Evolutionary conservation across 2,329 filamentous ascomycete genomes (phyloP).

Genomic region (Metarhizium humberi): DNA sequence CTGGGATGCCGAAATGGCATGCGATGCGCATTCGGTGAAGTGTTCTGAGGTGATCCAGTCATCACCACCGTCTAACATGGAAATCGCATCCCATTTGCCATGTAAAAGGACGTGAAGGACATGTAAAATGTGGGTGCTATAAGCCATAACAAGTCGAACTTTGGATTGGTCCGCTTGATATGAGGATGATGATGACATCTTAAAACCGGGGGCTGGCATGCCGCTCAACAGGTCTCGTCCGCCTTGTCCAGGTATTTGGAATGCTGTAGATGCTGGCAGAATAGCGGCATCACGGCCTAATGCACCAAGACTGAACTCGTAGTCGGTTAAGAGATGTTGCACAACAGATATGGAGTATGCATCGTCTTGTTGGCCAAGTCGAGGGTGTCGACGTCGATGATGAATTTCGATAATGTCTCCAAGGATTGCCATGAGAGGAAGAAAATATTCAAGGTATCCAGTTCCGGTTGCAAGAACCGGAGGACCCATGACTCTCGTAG

Average conservation of each 20-base stretch:
- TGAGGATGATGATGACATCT: slow-evolving; percentile 5
- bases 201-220: slow-evolving; percentile 5
- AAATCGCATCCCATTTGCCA: slow-evolving; percentile 40
- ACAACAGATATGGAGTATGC: slow-evolving; percentile 24
- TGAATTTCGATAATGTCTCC: slow-evolving; percentile 40
- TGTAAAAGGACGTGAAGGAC: slow-evolving; percentile 38
- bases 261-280: neutral
- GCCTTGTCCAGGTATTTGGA: slow-evolving; percentile 1
- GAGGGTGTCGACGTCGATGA: slow-evolving; percentile 31
- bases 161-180: slow-evolving; percentile 18
- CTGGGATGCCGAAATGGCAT: slow-evolving; percentile 36
- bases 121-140: slow-evolving; percentile 37
- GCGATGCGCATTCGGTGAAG: slow-evolving; percentile 35
- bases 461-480: slow-evolving; percentile 28
- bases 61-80: slow-evolving; percentile 37
- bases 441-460: slow-evolving; percentile 39
- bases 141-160: slow-evolving; percentile 32
- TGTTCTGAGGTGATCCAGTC: slow-evolving; percentile 37
- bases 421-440: slow-evolving; percentile 38
- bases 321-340: slow-evolving; percentile 25
- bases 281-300: slow-evolving; percentile 16
- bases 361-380: slow-evolving; percentile 27
- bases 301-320: slow-evolving; percentile 27
- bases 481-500: slow-evolving; percentile 26
- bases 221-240: slow-evolving; percentile 7